Base-by-base conservation (phyloP, 768 basidiomycete genomes). In the Auriscalpium orientale region DNA sequence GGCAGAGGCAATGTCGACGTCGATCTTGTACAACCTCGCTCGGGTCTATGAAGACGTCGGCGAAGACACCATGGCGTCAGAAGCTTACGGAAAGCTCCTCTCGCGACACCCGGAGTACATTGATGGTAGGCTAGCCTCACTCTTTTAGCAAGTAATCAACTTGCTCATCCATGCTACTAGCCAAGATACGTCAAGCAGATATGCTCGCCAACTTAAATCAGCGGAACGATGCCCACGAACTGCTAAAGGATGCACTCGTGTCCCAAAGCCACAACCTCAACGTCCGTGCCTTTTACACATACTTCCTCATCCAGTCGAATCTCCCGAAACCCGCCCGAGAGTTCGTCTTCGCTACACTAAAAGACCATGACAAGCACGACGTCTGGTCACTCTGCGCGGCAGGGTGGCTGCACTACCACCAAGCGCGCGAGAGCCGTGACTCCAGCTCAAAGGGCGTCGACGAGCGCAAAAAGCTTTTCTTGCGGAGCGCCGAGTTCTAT, bases 101-200 rank as follows among this genome's bases (percentile, higher is more conserved):
- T 74, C 82, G n/a, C 79, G 88, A 53, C 95, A 98, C 75, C 92
- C 95, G 1, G 97, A 98, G 71, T 98, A 95, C 67, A 81, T 94
- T 21, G 95, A 98, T 67, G 95, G 95, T 95, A 62, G 48, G 87
- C 74, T 36, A 38, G 8, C 28, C 12, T 4, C 22, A 6, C 5
- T 52, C 18, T 13, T 13, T 28, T 4, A 12, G 7, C 34, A 16
- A 3, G 46, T 13, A 10, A n/a, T 22, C 5, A n/a, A 21, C 34
- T 43, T 44, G 5, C 35, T 16, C 21, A 28, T 22, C 33, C 10
- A 22, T 43, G 44, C 18, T 46, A 51, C 45, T 64, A 98, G 95
- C 95, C 61, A 98, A 98, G 75, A 82, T 95, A 46, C 87, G 95
- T 22, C 87, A 91, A 59, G 91, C 95, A 0, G 81, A 88, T 16